Base-by-base conservation (phyloP, 345 rosid genomes). In the Eucalyptus erythrocorys region DNA sequence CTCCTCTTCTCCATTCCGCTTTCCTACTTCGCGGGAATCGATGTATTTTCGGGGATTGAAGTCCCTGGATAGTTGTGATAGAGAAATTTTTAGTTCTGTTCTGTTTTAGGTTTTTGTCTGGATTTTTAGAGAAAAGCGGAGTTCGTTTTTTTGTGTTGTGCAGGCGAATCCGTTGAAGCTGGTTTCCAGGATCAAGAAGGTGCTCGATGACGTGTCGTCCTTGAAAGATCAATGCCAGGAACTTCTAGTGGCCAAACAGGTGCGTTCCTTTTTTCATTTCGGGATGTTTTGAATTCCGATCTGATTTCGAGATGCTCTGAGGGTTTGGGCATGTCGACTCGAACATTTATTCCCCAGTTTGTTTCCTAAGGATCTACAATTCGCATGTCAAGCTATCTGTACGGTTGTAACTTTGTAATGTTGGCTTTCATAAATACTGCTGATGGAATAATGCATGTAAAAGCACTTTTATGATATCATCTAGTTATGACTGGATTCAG, bases 211-310 rank as follows among this genome's bases (percentile, higher is more conserved):
- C n/a, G 88, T 96, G 34, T 87, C 93, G 13, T 61, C 64, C 17
- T 90, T 96, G 88, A 95, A 94, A 90, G 95, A 95, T 87, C 98
- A 96, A 87, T 97, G 99, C 92, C 95, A 93, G 12, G 95, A 95
- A 88, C 98, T 97, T 84, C 93, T 97, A 42, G 93, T 95, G 1
- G 98, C 98, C 86, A 97, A 97, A 87, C 99, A 97, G 98, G 99
- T 97, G 76, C 82, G 13, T 76, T 76, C 27, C 82, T 37, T 19
- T 11, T 1, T 76, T 76, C 7, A 10, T 71, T 71, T 37, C 8
- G 27, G 1, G 5, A 76, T 21, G 8, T 76, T 76, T 76, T 76
- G 27, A 40, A 21, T 76, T 37, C 15, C 27, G 7, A 76, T 40
- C 82, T 21, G 27, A 40, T 76, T 71, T 37, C 12, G 82, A 37